A percentile compares a stretch with the other conserved stretches of the same genome.
These are phyloP conservation scores for Globisporangium paroecandrum DNA, from an alignment of 352 stramenopile genomes.

Conservation along the genomic window DNA sequence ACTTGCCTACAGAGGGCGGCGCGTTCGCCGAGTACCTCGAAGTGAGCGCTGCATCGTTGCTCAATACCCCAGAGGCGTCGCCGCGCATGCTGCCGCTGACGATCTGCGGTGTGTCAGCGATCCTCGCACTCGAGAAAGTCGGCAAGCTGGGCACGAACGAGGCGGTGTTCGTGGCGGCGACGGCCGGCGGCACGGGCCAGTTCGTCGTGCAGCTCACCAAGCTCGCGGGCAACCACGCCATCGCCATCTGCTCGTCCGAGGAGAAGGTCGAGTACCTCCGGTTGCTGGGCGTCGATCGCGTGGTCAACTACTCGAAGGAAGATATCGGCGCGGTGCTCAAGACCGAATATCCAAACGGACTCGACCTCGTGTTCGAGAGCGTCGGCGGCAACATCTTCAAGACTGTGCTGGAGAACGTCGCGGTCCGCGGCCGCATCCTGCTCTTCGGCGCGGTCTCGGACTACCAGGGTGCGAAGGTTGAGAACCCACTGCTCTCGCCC, in stretches of 20 bases:
- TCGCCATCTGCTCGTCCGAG: constrained; percentile 59
- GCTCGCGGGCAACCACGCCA: constrained; percentile 59
- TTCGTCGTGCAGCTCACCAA: constrained; percentile 75
- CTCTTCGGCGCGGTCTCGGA: constrained; percentile 38
- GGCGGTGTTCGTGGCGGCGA: constrained; percentile 41
- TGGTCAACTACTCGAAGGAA: constrained; percentile 76
- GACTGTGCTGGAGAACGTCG: constrained; percentile 28
- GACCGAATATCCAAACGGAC: constrained; percentile 39
- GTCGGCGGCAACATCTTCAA: constrained; percentile 42
- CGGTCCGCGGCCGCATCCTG: constrained; percentile 30
- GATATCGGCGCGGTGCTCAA: constrained; percentile 36
- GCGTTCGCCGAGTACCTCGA: constrained; percentile 37
- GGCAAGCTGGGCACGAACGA: constrained; percentile 35
- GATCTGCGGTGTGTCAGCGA: constrained; percentile 36
- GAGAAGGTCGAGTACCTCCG: constrained; percentile 73
- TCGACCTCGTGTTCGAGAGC: constrained; percentile 45
- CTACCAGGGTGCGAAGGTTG: constrained; percentile 36
- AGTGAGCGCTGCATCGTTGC: constrained; percentile 21
- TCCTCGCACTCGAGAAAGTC: constrained; percentile 35
- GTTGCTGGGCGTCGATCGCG: constrained; percentile 43
- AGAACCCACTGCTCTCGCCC: constrained; percentile 7
- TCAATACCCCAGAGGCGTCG: constrained; percentile 17
- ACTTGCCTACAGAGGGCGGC: background rate
- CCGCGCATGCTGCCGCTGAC: constrained; percentile 34
- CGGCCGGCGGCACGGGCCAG: constrained; percentile 56